phyloP scores from a whole-genome alignment of 345 rosid species.

The Lepidium aucheri region DNA sequence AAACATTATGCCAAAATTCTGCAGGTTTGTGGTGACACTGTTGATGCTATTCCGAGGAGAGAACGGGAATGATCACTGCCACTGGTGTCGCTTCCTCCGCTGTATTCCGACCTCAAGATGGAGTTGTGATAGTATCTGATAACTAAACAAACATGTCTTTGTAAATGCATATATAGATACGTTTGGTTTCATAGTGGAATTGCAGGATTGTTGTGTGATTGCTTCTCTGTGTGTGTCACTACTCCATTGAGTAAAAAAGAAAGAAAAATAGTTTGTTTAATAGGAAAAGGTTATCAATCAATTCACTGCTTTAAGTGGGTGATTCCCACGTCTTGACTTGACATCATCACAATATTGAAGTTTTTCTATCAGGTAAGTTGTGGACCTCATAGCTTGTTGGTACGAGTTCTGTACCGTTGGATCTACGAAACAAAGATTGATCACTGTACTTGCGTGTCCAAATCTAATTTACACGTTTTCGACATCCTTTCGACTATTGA shows the following conservation, averaged over 20 bases:
- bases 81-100: slow-evolving; percentile 81
- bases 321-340: slow-evolving; percentile 23
- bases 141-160: neutral
- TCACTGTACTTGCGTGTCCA: slow-evolving; percentile 6
- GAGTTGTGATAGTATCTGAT: slow-evolving; percentile 42
- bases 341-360: slow-evolving; percentile 15
- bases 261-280: neutral
- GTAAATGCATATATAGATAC: slow-evolving; percentile 15
- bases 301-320: slow-evolving; percentile 11
- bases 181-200: neutral
- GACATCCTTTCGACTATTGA: neutral
- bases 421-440: slow-evolving; percentile 10
- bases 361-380: neutral
- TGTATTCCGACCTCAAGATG: slow-evolving; percentile 78
- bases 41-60: slow-evolving; percentile 63
- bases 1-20: neutral
- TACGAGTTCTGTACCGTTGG: slow-evolving; percentile 21
- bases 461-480: slow-evolving; percentile 18
- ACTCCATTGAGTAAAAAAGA: neutral
- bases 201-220: neutral
- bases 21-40: slow-evolving; percentile 52
- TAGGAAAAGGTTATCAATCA: slow-evolving; percentile 13
- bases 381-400: slow-evolving; percentile 3
- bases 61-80: slow-evolving; percentile 61
- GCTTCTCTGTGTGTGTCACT: neutral